A percentile compares a stretch with the other conserved stretches of the same genome.
phyloP scores from a whole-genome alignment of 192 early-diverging fungal genomes.

The Coemansia sp. region DNA sequence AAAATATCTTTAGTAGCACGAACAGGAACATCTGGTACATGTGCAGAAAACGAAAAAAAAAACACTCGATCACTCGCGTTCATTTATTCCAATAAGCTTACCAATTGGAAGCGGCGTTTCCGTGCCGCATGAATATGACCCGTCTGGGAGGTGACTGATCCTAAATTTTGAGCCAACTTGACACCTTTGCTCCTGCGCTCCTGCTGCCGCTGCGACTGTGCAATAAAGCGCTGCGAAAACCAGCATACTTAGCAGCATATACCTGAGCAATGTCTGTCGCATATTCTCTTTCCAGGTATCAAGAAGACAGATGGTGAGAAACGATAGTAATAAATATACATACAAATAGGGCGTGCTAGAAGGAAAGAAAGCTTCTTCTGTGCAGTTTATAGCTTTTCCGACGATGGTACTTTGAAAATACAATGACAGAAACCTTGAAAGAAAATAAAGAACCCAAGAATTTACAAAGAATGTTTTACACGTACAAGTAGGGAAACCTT shows the following conservation, averaged over 20 bases:
- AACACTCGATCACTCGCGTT: too few species aligned
- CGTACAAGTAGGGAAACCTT: too few species aligned
- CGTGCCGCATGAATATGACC: neutral
- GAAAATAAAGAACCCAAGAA: too few species aligned
- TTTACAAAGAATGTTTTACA: too few species aligned
- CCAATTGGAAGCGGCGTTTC: neutral
- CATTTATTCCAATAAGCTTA: neutral
- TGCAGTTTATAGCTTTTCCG: too few species aligned
- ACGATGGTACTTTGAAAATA: too few species aligned
- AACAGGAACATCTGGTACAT: neutral
- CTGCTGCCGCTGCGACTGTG: neutral
- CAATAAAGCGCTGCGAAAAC: neutral
- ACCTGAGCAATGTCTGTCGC: neutral
- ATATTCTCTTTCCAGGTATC: neutral
- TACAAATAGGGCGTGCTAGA: too few species aligned
- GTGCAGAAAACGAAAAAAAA: neutral
- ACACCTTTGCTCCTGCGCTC: neutral
- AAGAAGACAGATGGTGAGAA: neutral
- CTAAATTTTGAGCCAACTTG: neutral
- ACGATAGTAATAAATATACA: neutral
- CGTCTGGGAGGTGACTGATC: neutral
- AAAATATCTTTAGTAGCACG: neutral
- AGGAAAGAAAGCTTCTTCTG: too few species aligned
- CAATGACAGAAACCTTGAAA: too few species aligned
- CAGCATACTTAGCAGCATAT: neutral